Evolutionary conservation across 192 early-diverging fungal species (phyloP).

Genomic region (Linnemannia elongata): DNA sequence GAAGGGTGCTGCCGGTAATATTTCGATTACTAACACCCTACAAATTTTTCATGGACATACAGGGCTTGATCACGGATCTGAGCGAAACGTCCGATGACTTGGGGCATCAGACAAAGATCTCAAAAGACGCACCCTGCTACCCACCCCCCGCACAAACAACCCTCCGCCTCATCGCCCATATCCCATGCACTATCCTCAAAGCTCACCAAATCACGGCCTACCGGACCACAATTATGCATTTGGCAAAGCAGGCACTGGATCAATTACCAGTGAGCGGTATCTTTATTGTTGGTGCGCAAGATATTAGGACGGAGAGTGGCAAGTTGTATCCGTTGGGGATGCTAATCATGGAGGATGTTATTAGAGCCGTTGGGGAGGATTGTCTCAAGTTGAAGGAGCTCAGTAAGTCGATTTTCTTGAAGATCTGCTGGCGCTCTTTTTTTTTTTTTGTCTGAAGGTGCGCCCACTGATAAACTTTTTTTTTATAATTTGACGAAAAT

Average conservation of each 20-base stretch:
- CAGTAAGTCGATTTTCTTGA: slow-evolving; percentile 13
- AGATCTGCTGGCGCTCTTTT: too few relatives aligned
- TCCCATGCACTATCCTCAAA: slow-evolving; percentile 62
- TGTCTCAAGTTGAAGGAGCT: slow-evolving; percentile 71
- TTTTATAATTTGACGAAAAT: slow-evolving; percentile 22
- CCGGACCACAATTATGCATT: slow-evolving; percentile 72
- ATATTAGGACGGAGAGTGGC: slow-evolving; percentile 70
- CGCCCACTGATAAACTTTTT: too few relatives aligned
- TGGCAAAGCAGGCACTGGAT: slow-evolving; percentile 68
- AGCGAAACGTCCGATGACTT: slow-evolving; percentile 83
- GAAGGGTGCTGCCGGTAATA: too few relatives aligned
- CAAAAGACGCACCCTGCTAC: slow-evolving; percentile 57
- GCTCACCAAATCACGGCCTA: slow-evolving; percentile 68
- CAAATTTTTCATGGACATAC: background rate
- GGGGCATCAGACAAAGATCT: slow-evolving; percentile 75
- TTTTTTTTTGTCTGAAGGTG: background rate
- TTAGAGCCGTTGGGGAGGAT: slow-evolving; percentile 65
- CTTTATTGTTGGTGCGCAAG: slow-evolving; percentile 79
- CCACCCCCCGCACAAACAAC: slow-evolving; percentile 63
- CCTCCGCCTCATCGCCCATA: slow-evolving; percentile 74
- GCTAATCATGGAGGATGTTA: slow-evolving; percentile 82
- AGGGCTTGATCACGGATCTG: slow-evolving; percentile 85
- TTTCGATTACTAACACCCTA: too few relatives aligned
- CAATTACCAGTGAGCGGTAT: slow-evolving; percentile 74
- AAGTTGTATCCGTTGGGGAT: slow-evolving; percentile 83